Percentiles rank a stretch among this genome's conserved stretches.
Evolutionary conservation across 2,329 filamentous ascomycete genomes (phyloP).

Genomic region (Aspergillus novofumigatus): DNA sequence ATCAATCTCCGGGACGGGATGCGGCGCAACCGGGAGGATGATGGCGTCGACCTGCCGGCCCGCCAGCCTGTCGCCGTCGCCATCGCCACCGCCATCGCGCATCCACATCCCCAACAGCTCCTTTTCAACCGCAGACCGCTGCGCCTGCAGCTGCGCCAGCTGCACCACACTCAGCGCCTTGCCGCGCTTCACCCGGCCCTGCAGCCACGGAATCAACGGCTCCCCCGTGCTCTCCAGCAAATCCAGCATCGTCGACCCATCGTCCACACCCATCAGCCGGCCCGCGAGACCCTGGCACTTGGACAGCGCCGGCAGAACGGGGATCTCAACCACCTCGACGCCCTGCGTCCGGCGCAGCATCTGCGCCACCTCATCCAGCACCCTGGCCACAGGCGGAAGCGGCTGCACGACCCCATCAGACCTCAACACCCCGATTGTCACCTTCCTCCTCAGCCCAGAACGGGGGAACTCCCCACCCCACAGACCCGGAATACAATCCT

Average conservation of each 20-base stretch:
- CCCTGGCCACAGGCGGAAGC: slow-evolving; percentile 37
- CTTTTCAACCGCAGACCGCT: slow-evolving; percentile 50
- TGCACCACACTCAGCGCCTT: slow-evolving; percentile 46
- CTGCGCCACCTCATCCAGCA: slow-evolving; percentile 37
- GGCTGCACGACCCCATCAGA: slow-evolving; percentile 38
- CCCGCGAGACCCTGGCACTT: slow-evolving; percentile 56
- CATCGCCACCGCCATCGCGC: slow-evolving; percentile 6
- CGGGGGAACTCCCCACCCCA: slow-evolving; percentile 33
- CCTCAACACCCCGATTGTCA: slow-evolving; percentile 41
- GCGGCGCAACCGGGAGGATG: slow-evolving; percentile 60
- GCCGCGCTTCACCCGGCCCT: slow-evolving; percentile 47
- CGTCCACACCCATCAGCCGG: slow-evolving; percentile 57
- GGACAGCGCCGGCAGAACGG: slow-evolving; percentile 49
- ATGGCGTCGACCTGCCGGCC: slow-evolving; percentile 49
- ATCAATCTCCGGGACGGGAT: slow-evolving; percentile 60
- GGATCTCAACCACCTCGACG: slow-evolving; percentile 57
- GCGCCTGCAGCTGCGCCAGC: slow-evolving; percentile 51
- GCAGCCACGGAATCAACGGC: slow-evolving; percentile 59
- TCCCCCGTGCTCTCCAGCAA: slow-evolving; percentile 54
- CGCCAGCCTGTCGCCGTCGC: not conserved
- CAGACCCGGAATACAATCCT: slow-evolving; percentile 40
- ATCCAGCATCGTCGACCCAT: slow-evolving; percentile 53
- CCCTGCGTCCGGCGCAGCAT: slow-evolving; percentile 34
- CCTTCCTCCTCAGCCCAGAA: slow-evolving; percentile 19
- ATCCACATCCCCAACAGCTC: slow-evolving; percentile 57